These are phyloP conservation scores for Oehlia diaphana DNA, from an alignment of 192 early-diverging fungal genomes.

Conservation along the genomic window DNA sequence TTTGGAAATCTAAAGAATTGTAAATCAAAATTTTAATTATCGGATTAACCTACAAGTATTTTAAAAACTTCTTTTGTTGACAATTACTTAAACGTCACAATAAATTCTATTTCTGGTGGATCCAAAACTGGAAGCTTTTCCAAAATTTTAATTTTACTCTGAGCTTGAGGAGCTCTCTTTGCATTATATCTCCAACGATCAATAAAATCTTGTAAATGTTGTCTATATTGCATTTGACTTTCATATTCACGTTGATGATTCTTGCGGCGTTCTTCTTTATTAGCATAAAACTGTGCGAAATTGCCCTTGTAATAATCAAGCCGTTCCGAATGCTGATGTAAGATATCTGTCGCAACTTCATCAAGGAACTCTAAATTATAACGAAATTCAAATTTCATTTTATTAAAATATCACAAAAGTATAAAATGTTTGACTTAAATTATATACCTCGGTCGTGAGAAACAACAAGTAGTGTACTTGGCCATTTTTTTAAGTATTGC, in stretches of 20 bases:
- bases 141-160: constrained; percentile 96
- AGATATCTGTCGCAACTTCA: constrained; percentile 94
- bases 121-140: constrained; percentile 94
- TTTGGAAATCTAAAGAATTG: constrained; percentile 64
- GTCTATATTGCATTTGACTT: constrained; percentile 88
- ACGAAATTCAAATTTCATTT: background rate
- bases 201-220: constrained; percentile 97
- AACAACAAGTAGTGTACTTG: constrained; percentile 90
- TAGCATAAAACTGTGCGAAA: constrained; percentile 87
- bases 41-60: too few species aligned
- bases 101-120: constrained; percentile 77
- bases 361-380: constrained; percentile 83
- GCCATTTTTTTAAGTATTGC: constrained; percentile 89
- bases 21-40: background rate
- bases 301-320: constrained; percentile 96
- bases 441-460: constrained; percentile 88
- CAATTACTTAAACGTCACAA: constrained; percentile 68
- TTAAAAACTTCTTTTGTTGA: background rate
- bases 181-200: constrained; percentile 99
- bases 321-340: constrained; percentile 91
- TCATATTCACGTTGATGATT: constrained; percentile 94
- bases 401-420: background rate
- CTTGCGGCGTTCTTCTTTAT: constrained; percentile 88
- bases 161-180: constrained; percentile 94
- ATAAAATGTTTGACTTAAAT: background rate